phyloP scores from a whole-genome alignment of 108 stramenopile genomes.

The Asterionellopsis glacialis region DNA sequence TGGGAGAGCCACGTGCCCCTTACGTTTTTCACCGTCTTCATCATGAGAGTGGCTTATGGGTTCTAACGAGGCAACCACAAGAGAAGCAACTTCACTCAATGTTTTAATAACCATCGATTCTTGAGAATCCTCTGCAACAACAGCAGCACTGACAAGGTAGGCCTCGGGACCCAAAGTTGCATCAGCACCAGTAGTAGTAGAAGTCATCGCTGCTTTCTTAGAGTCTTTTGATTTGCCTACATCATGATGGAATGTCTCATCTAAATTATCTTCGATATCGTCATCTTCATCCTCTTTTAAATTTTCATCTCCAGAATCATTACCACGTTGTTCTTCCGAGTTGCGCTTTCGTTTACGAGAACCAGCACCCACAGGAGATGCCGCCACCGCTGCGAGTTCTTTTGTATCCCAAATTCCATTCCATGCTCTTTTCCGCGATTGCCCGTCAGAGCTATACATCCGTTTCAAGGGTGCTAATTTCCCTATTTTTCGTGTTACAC shows the following conservation, averaged over 20 bases:
- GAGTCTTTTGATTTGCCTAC: no score
- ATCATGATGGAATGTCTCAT: no score
- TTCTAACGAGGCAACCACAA: slow-evolving; percentile 34
- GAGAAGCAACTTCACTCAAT: slow-evolving; percentile 30
- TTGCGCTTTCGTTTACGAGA: no score
- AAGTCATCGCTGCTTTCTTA: no score
- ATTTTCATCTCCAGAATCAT: slow-evolving; percentile 2
- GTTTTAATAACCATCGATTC: slow-evolving; percentile 41
- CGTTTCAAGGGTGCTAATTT: slow-evolving; percentile 38
- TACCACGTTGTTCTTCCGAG: no score
- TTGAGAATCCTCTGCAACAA: slow-evolving; percentile 33
- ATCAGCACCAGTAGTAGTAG: no score
- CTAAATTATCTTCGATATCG: slow-evolving; percentile 4
- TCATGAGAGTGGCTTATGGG: not conserved
- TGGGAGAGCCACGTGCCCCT: not conserved
- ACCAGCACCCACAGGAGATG: no score
- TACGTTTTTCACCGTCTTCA: not conserved
- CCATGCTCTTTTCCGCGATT: not conserved
- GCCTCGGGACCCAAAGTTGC: slow-evolving; percentile 6
- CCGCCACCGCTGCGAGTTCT: not conserved
- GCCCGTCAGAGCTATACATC: slow-evolving; percentile 1
- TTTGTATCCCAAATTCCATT: not conserved
- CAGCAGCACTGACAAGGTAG: slow-evolving; percentile 22
- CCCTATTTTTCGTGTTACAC: slow-evolving; percentile 37
- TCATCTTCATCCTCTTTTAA: not conserved